These are phyloP conservation scores for Clarireedia sp. DNA, from an alignment of 2,329 filamentous ascomycete species.

Conservation along the genomic window DNA sequence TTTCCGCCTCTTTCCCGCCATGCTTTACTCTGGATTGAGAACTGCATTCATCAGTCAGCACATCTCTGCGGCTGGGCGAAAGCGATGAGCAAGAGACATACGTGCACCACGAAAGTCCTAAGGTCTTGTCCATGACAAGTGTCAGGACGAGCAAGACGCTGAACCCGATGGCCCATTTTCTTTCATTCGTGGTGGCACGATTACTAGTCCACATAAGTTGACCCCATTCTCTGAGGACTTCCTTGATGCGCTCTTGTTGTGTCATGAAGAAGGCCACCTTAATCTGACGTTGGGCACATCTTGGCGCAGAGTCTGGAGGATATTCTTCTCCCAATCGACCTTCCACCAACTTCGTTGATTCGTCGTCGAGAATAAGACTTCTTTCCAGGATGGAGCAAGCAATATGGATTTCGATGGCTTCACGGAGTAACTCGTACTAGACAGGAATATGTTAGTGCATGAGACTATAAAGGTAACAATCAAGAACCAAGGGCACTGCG, in stretches of 20 bases:
- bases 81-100: neutral
- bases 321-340: constrained; percentile 19
- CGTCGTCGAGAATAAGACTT: constrained; percentile 24
- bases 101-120: constrained; percentile 14
- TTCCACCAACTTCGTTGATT: constrained; percentile 22
- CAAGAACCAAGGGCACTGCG: neutral
- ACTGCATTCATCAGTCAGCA: constrained; percentile 20
- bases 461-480: neutral
- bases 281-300: constrained; percentile 27
- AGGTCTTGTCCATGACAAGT: constrained; percentile 26
- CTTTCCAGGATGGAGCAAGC: constrained; percentile 24
- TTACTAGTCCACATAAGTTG: constrained; percentile 28
- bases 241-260: constrained; percentile 24
- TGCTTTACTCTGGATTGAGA: constrained; percentile 17
- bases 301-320: constrained; percentile 19
- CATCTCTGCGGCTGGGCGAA: constrained; percentile 11
- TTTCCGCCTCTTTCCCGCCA: constrained; percentile 14
- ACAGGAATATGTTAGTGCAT: neutral
- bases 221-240: constrained; percentile 26
- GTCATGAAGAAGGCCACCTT: constrained; percentile 26
- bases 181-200: constrained; percentile 20
- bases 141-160: constrained; percentile 25
- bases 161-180: constrained; percentile 28
- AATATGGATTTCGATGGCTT: constrained; percentile 27
- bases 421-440: constrained; percentile 25